These are phyloP conservation scores for Penicillium sp. DNA, from an alignment of 2,329 filamentous ascomycete genomes.

Conservation along the genomic window DNA sequence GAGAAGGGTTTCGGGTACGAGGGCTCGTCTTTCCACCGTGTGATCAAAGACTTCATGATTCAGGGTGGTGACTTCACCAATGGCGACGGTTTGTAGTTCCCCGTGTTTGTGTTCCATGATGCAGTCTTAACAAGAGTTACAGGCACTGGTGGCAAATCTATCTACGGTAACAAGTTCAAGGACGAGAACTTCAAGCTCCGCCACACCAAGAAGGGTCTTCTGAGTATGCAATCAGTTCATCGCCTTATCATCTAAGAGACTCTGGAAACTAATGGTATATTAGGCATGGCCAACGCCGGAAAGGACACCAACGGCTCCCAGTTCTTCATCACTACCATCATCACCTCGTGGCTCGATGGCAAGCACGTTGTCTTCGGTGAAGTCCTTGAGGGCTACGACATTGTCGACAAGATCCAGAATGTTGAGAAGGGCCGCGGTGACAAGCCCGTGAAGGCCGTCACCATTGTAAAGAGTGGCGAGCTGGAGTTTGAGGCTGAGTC, in stretches of 20 bases:
- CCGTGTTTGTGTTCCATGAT: neutral
- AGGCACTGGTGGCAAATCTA: slow-evolving; percentile 70
- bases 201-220: slow-evolving; percentile 66
- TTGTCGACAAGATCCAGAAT: slow-evolving; percentile 69
- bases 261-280: slow-evolving; percentile 13
- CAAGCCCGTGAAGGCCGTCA: slow-evolving; percentile 63
- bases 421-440: slow-evolving; percentile 61
- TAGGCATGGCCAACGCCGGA: slow-evolving; percentile 69
- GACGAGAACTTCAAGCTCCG: slow-evolving; percentile 75
- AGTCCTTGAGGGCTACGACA: slow-evolving; percentile 69
- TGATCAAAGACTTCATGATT: slow-evolving; percentile 74
- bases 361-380: slow-evolving; percentile 71
- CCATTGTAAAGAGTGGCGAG: slow-evolving; percentile 69
- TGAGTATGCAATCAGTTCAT: slow-evolving; percentile 63
- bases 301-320: slow-evolving; percentile 69
- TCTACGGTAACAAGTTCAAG: slow-evolving; percentile 68
- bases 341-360: slow-evolving; percentile 66
- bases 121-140: slow-evolving; percentile 12
- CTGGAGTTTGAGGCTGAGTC: slow-evolving; percentile 55
- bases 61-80: slow-evolving; percentile 71
- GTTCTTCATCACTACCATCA: slow-evolving; percentile 69
- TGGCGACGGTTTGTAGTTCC: slow-evolving; percentile 54
- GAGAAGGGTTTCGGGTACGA: slow-evolving; percentile 71
- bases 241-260: neutral
- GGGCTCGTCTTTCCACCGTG: slow-evolving; percentile 69